These are phyloP conservation scores for Phaeotremella skinneri DNA, from an alignment of 768 basidiomycete genomes.

Conservation along the genomic window DNA sequence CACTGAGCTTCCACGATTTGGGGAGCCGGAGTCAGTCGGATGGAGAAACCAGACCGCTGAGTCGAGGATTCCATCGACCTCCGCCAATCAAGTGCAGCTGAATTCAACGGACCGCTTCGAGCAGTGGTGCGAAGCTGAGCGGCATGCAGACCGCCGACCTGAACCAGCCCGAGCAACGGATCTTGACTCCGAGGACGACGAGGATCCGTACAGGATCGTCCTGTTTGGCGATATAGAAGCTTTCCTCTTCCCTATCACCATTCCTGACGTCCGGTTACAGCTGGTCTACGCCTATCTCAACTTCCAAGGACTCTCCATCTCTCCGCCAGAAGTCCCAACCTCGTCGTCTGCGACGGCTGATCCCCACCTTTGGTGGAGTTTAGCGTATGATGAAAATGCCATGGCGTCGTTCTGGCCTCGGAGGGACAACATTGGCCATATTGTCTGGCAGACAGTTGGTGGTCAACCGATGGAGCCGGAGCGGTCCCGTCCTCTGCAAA, in stretches of 20 bases:
- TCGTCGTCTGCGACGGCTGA: constrained; percentile 46
- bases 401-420: constrained; percentile 34
- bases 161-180: constrained; percentile 42
- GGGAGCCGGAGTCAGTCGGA: constrained; percentile 47
- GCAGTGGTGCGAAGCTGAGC: constrained; percentile 47
- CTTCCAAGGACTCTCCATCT: constrained; percentile 52
- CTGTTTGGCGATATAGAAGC: constrained; percentile 52
- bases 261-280: constrained; percentile 43
- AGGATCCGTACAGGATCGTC: constrained; percentile 52
- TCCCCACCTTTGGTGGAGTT: constrained; percentile 43
- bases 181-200: constrained; percentile 43
- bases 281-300: constrained; percentile 52
- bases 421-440: background rate
- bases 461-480: constrained; percentile 52
- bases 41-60: constrained; percentile 35
- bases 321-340: constrained; percentile 49
- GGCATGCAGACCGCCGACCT: constrained; percentile 12
- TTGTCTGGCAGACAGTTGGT: constrained; percentile 41
- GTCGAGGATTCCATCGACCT: background rate
- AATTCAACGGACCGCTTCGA: constrained; percentile 38
- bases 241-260: constrained; percentile 50
- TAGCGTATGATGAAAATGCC: constrained; percentile 18
- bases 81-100: constrained; percentile 5
- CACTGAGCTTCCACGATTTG: constrained; percentile 50
- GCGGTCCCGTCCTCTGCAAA: constrained; percentile 17